These are phyloP conservation scores for Pleurotus tuber-regium DNA, from an alignment of 768 basidiomycete genomes.

Conservation along the genomic window DNA sequence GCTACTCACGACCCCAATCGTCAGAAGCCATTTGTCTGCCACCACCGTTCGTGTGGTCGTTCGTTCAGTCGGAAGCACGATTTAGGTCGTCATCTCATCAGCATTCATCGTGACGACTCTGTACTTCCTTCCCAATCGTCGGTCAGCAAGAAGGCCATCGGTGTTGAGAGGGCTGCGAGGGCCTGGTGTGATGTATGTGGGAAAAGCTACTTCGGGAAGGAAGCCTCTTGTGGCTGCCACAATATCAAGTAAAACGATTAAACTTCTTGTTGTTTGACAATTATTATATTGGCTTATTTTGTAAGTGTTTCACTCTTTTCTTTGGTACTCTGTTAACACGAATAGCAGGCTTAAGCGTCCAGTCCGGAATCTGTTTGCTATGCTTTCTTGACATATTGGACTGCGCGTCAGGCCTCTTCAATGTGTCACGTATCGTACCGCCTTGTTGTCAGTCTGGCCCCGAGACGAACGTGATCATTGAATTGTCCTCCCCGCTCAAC, in stretches of 20 bases:
- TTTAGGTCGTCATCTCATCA: constrained; percentile 83
- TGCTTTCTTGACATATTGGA: constrained; percentile 19
- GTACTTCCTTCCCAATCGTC: constrained; percentile 41
- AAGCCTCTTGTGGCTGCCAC: constrained; percentile 56
- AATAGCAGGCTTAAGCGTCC: no score
- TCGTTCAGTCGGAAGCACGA: constrained; percentile 96
- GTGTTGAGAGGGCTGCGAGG: constrained; percentile 61
- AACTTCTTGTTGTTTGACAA: background rate
- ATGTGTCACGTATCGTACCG: constrained; percentile 68
- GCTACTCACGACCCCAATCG: constrained; percentile 93
- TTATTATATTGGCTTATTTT: constrained; percentile 4
- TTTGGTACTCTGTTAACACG: constrained; percentile 29
- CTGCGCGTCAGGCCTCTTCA: constrained; percentile 44
- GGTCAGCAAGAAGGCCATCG: constrained; percentile 51
- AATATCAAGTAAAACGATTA: constrained; percentile 53
- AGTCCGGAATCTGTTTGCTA: constrained; percentile 14
- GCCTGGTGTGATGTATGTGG: constrained; percentile 77
- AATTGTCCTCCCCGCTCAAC: background rate
- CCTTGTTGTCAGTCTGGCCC: constrained; percentile 51
- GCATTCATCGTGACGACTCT: constrained; percentile 76
- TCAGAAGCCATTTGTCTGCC: constrained; percentile 86
- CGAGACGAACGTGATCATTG: constrained; percentile 60
- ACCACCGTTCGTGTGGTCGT: constrained; percentile 80
- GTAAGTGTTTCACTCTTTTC: constrained; percentile 20
- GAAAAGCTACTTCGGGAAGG: constrained; percentile 59